Evolutionary conservation across 352 stramenopile genomes (phyloP).

Genomic region (Phytophthora fragariaefolia): DNA sequence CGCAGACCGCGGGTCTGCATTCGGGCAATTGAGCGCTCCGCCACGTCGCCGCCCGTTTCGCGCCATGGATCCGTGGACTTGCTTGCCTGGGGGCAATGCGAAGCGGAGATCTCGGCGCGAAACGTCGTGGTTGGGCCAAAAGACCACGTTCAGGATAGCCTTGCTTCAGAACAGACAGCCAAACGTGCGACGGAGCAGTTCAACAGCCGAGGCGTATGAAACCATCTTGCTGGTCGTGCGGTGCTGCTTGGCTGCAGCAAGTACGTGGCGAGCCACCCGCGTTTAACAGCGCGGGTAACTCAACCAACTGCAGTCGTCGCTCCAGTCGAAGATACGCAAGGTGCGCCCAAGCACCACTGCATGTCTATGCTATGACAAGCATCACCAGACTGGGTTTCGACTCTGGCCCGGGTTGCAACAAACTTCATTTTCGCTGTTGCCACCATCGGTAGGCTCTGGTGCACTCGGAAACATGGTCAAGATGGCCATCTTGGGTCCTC

Average conservation of each 20-base stretch:
- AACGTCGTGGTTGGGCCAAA: background rate
- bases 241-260: conserved; percentile 17
- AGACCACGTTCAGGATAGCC: conserved; percentile 1
- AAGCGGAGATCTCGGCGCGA: too few relatives aligned
- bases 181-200: conserved; percentile 16
- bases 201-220: background rate
- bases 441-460: background rate
- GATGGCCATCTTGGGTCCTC: background rate
- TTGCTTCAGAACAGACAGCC: conserved; percentile 7
- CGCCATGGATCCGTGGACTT: too few relatives aligned
- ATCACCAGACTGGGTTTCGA: conserved; percentile 17
- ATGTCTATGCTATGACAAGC: conserved; percentile 24
- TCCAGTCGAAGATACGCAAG: conserved; percentile 20
- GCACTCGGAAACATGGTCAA: background rate
- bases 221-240: conserved; percentile 10
- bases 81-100: too few relatives aligned
- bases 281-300: conserved; percentile 25
- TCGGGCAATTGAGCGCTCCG: conserved; percentile 7
- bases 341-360: conserved; percentile 14
- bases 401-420: background rate
- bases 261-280: conserved; percentile 7
- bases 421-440: background rate
- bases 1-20: background rate
- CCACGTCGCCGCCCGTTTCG: background rate
- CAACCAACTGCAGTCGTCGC: conserved; percentile 10